phyloP scores from a whole-genome alignment of 768 basidiomycete species.

The Termitomyces sp. region DNA sequence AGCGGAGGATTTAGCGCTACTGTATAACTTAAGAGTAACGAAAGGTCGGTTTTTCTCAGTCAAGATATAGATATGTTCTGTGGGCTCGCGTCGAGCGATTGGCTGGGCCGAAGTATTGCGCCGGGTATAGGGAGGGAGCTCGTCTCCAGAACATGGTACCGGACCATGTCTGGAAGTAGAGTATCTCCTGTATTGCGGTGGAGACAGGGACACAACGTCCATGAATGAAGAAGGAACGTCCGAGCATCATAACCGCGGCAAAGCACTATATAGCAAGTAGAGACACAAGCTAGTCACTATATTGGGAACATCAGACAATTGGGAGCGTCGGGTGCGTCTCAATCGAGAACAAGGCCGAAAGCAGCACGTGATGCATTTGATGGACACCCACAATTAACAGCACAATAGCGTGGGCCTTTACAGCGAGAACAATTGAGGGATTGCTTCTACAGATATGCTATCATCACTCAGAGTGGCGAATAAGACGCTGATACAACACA shows the following conservation, averaged over 20 bases:
- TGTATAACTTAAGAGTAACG: constrained; percentile 40
- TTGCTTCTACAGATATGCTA: neutral
- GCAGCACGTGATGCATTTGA: constrained; percentile 7
- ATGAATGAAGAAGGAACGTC: constrained; percentile 20
- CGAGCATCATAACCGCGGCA: neutral
- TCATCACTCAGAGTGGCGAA: neutral
- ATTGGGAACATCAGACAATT: constrained; percentile 17
- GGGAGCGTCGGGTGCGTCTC: constrained; percentile 5
- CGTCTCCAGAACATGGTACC: constrained; percentile 39
- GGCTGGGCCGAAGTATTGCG: constrained; percentile 38
- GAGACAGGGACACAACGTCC: constrained; percentile 45
- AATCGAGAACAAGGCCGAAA: constrained; percentile 13
- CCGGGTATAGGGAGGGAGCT: constrained; percentile 45
- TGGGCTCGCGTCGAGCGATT: constrained; percentile 35
- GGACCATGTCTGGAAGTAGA: constrained; percentile 41
- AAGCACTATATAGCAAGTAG: constrained; percentile 15
- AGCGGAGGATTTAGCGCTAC: constrained; percentile 47
- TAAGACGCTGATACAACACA: neutral
- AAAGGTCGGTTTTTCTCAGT: constrained; percentile 37
- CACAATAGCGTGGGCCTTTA: neutral
- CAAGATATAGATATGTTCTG: constrained; percentile 41
- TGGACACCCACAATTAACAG: neutral
- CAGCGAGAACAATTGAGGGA: constrained; percentile 2
- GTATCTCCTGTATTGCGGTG: constrained; percentile 45
- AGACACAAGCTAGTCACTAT: constrained; percentile 23